Evolutionary conservation across 495 filamentous ascomycete species (phyloP), one percentile per base, ranked within the genome.

Genomic region (Tuber indicum): DNA sequence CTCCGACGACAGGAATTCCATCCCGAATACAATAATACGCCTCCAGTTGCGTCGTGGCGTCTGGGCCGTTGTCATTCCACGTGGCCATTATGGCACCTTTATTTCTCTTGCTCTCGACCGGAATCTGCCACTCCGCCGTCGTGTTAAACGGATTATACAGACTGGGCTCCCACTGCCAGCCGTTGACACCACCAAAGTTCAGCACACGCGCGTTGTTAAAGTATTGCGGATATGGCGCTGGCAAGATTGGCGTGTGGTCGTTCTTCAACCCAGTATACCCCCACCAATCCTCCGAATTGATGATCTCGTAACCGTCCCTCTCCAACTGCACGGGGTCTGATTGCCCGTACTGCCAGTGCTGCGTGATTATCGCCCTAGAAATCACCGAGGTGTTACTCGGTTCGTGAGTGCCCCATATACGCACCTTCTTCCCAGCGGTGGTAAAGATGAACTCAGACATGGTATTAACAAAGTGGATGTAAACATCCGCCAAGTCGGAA

Each of bases 231-330:
- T 89, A 89, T 3, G 87, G 85, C 0, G 87, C 87, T n/a, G 88
- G 88, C 9, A 83, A 73, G 72, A 89, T 88, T 2, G 88, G 87
- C 21, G 83, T 86, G 76, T 89, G 88, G 73, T 88, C 85, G 72
- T 88, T 89, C 75, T 89, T 89, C 72, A 89, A 73, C 17, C 86
- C 86, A 79, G 89, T 87, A 75, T 89, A 89, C 0, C 85, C 87
- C 88, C 88, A 89, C 86, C 86, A 87, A 75, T 89, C 88, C 45
- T 89, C 85, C 1, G 87, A 88, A 74, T 89, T 89, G 76, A 89
- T 85, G 58, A 87, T 49, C 8, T 84, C 75, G 75, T 88, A 88
- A 9, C 85, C 86, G 3, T 83, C 76, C 0, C 76, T 76, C 21
- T 85, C 84, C 0, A 89, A 82, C 14, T 74, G 75, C 10, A 88